Base-by-base conservation (phyloP, 208 protist species). In the Leishmania guyanensis region DNA sequence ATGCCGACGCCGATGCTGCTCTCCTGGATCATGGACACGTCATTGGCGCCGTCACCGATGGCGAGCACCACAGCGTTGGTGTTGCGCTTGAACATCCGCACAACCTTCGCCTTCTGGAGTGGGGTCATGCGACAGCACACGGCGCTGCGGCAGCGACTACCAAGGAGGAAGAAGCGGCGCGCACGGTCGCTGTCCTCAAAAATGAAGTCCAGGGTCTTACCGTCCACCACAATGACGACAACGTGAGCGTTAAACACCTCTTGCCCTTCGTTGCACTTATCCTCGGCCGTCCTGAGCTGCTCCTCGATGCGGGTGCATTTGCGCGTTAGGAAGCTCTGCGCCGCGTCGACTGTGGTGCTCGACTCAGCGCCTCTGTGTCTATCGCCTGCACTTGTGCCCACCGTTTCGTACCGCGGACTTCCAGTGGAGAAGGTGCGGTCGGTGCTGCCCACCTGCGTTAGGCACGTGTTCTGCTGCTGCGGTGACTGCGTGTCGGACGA, bases 1-100 rank as follows among this genome's bases (percentile, higher is more conserved):
- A 99, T 98, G 53, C 98, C 98, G 22, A 99, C 86, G 39, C 98
- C 98, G 46, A 99, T 90, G n/a, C 96, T 87, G 46, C 95, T 95
- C n/a, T 92, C 88, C 80, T 98, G 95, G 75, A 99, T 98, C 97
- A 99, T 98, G 16, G 85, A 90, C 22, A 97, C 96, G 80, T 99
- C 97, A 86, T 99, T 99, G 14, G 92, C 94, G 53, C 94, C 94
- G 68, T 97, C 94, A 50, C 94, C 94, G 80, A 97, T 94, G 39
- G 89, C 91, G n/a, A 97, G 84, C 5, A 84, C 90, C 65, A 92
- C 86, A 70, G 82, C 83, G 72, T 85, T 82, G 48, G 77, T 81
- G 53, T 88, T 92, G 66, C 86, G 81, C 71, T 95, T 84, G 74
- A 97, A 93, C 70, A 97, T 75, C 56, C 86, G 83, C 50, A 96